Base-by-base conservation (phyloP, 1,139 yeast species). In the Saccharomyces hybrid region DNA sequence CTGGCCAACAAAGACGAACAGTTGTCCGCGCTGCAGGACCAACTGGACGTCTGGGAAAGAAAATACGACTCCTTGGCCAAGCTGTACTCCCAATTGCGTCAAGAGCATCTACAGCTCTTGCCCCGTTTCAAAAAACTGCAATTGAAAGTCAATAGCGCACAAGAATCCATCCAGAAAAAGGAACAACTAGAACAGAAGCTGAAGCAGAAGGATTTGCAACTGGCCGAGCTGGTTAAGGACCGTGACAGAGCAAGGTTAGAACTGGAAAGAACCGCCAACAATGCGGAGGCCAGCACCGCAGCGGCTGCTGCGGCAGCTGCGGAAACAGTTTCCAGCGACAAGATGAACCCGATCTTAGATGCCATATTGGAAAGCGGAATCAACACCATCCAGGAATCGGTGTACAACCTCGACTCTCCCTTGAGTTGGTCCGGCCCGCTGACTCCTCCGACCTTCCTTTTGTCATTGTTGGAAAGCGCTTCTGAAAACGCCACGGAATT, bases 41-140 rank as follows among this genome's bases (percentile, higher is more conserved):
- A 89, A 70, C 79, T 87, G 49, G 75, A 73, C 44, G 79, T 83
- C 58, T 90, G 97, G 97, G 83, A 88, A 57, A 82, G 81, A 56
- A 91, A 91, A 72, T 91, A 91, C 70, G 97, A 90, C 67, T 82
- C 95, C 0, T 77, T 91, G 61, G 97, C 97, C 4, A 88, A 89
- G 66, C 76, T 91, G 59, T 91, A 91, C 68, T 86, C 96, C 1
- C 97, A 90, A 70, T 77, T 91, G 62, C 86, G 97, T 65, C 95
- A 88, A 71, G 97, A 91, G 70, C 97, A 91, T 70, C 77, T 91
- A 67, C 88, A 84, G 59, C 74, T 90, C 59, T 78, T 91, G 63
- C 79, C 88, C 50, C 86, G 86, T 67, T 86, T 86, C 67, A 91
- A 91, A 69, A 86, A 86, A 62, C 79, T 86, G 54, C 96, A 90